phyloP scores from a whole-genome alignment of 169 alveolate species.

The Plasmodium berghei region DNA sequence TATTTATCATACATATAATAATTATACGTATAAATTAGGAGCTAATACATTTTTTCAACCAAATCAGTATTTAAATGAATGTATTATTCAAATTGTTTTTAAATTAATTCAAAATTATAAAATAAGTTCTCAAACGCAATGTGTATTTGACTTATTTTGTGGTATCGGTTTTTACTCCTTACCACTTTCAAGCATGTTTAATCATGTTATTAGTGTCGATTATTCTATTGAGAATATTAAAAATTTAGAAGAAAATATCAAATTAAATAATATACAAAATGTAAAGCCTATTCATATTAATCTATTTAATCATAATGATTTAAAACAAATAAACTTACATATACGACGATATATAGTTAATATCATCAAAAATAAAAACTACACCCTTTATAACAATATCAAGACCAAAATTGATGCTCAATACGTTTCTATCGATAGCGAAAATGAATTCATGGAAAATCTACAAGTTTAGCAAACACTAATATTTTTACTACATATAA shows the following conservation, averaged over 20 bases:
- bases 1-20: conserved; percentile 59
- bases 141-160: conserved; percentile 63
- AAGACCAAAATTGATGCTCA: conserved; percentile 24
- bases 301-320: conserved; percentile 52
- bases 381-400: conserved; percentile 8
- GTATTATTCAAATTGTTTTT: conserved; percentile 54
- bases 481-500: background rate
- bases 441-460: conserved; percentile 45
- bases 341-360: conserved; percentile 73
- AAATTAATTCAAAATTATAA: conserved; percentile 61
- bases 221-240: conserved; percentile 74
- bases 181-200: conserved; percentile 40
- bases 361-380: conserved; percentile 24
- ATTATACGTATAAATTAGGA: conserved; percentile 64
- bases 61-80: conserved; percentile 60
- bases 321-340: conserved; percentile 68
- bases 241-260: conserved; percentile 73
- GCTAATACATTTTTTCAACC: conserved; percentile 76
- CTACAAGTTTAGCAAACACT: conserved; percentile 37
- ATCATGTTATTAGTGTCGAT: conserved; percentile 52
- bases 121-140: conserved; percentile 25
- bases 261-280: conserved; percentile 58
- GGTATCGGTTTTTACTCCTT: conserved; percentile 76
- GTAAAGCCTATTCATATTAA: conserved; percentile 33
- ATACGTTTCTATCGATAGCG: conserved; percentile 17